Evolutionary conservation across 1,139 yeast genomes (phyloP), one percentile per base, ranked within the genome.

Genomic region (Arxiozyma slooffiae): DNA sequence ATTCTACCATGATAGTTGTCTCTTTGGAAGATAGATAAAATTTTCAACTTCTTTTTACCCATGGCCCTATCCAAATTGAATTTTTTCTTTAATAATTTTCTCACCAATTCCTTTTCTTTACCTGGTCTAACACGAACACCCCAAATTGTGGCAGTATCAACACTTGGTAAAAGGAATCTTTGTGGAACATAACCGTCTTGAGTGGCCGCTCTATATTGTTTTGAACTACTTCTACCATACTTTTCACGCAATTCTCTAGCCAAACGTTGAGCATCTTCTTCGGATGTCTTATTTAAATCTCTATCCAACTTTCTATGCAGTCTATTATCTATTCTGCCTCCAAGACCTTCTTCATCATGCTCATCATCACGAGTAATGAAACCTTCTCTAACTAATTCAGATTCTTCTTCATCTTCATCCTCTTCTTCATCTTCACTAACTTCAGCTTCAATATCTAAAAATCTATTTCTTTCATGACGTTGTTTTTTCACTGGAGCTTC

Each of bases 391-490:
- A 85, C 79, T 42, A 87, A 71, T 57, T 85, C 97, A 11, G 92
- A 96, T 60, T 88, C 97, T 58, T 88, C 96, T 53, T 89, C 97
- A 59, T 90, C 97, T 47, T 88, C 84, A 41, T 83, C 90, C 41
- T 92, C 98, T 58, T 92, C 98, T 53, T 92, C 98, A 59, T 92
- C 98, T 54, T 92, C 97, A 67, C 94, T 96, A 52, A 92, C 99
- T 67, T 92, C 98, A 53, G 99, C 99, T 74, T 92, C 98, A 51
- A 92, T 95, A 85, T 92, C 99, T 70, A 92, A 78, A 69, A 92
- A 92, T 74, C 86, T 92, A 68, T 92, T 92, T 61, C 89, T 81
- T 48, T 82, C 79, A 67, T 83, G 80, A 62, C 84, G 75, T 67
- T 81, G 77, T 70, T 83, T 75, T 67, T 80, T 79, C 8, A 69